Percentiles rank a stretch among this genome's conserved stretches.
These are phyloP conservation scores for Physcomitrium patens DNA, from an alignment of 225 moss, liverwort and hornwort genomes.

Conservation along the genomic window DNA sequence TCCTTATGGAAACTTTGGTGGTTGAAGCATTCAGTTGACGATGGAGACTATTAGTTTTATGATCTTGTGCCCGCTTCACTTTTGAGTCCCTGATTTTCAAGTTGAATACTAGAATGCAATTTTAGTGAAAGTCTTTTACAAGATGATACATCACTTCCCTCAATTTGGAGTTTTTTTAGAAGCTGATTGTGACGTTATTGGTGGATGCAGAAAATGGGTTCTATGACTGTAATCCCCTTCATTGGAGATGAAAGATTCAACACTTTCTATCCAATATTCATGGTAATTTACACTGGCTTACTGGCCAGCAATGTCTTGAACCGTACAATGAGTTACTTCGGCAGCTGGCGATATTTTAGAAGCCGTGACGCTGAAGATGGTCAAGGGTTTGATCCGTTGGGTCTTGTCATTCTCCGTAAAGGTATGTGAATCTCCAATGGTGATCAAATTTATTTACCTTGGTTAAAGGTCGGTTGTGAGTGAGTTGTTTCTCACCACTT, in stretches of 20 bases:
- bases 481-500: conserved; percentile 16
- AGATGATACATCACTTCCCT: too few relatives aligned
- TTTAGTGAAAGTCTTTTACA: too few relatives aligned
- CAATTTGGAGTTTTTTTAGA: too few relatives aligned
- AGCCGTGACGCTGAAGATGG: conserved; percentile 92
- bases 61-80: not conserved
- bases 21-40: not conserved
- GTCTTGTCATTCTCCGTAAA: conserved; percentile 95
- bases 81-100: too few relatives aligned
- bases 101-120: too few relatives aligned
- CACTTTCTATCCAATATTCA: conserved; percentile 86
- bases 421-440: conserved; percentile 47
- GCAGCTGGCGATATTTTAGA: conserved; percentile 91
- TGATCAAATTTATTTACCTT: not conserved
- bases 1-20: not conserved
- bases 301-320: conserved; percentile 93
- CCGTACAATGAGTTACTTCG: conserved; percentile 78
- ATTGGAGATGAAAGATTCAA: conserved; percentile 79
- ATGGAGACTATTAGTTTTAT: not conserved
- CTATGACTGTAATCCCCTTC: conserved; percentile 67
- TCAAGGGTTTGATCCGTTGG: conserved; percentile 98
- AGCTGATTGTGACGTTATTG: conserved; percentile 34
- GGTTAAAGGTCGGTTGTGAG: not conserved
- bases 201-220: conserved; percentile 94
- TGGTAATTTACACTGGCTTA: conserved; percentile 97